These are phyloP conservation scores for Acanthamoeba rhysodes DNA, from an alignment of 208 protist genomes.

Conservation along the genomic window DNA sequence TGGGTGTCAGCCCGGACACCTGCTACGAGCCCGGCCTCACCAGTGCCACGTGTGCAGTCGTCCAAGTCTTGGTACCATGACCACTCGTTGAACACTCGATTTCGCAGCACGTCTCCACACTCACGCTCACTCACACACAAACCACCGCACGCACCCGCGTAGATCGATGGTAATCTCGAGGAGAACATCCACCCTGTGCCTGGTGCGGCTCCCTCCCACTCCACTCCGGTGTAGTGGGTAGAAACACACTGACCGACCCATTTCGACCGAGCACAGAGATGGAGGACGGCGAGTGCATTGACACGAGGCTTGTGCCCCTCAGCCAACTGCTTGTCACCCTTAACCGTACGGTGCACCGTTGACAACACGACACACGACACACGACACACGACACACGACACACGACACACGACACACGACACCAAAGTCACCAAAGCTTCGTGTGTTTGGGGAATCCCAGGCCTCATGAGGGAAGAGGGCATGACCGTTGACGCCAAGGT, in stretches of 20 bases:
- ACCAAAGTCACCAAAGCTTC: no score
- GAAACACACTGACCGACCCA: neutral
- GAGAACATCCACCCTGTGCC: neutral
- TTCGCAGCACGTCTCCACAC: no score
- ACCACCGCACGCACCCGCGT: neutral
- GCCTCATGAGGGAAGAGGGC: neutral
- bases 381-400: no score
- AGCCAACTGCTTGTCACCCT: constrained; percentile 20
- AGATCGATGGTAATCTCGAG: constrained; percentile 1
- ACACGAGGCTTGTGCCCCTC: constrained; percentile 32
- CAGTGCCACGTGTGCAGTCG: neutral
- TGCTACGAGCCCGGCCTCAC: constrained; percentile 55
- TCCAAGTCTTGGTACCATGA: neutral
- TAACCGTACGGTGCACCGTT: neutral
- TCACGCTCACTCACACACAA: neutral
- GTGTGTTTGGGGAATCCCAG: neutral
- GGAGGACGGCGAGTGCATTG: constrained; percentile 54
- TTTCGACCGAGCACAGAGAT: neutral
- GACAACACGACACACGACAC: no score
- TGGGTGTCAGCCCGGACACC: constrained; percentile 11
- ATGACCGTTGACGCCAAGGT: constrained; percentile 36
- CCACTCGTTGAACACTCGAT: no score
- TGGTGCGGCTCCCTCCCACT: neutral
- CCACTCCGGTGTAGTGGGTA: no score
- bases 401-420: no score